Evolutionary conservation across 257 asterid species (phyloP).

Genomic region (Solanum medicagineum): DNA sequence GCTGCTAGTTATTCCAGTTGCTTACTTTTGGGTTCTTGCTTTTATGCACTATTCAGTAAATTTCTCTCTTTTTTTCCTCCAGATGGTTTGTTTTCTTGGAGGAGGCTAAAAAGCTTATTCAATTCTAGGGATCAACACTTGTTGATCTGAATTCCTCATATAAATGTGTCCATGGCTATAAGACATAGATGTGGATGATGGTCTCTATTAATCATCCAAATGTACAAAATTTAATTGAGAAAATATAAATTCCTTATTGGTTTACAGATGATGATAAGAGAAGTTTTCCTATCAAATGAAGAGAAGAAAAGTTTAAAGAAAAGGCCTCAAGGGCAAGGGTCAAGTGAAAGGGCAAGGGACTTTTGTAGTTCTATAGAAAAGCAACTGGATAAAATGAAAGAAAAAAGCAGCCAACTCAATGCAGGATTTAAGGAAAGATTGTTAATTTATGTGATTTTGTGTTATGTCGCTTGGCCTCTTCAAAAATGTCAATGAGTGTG

Average conservation of each 20-base stretch:
- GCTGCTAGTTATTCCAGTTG: not conserved
- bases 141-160: not conserved
- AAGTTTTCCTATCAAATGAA: not conserved
- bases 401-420: not conserved
- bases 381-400: not conserved
- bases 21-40: not conserved
- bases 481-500: too few relatives aligned
- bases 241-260: not conserved
- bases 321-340: not conserved
- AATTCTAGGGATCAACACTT: not conserved
- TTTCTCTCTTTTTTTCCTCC: too few relatives aligned
- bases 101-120: not conserved
- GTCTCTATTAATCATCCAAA: not conserved
- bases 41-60: not conserved
- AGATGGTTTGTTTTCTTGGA: not conserved
- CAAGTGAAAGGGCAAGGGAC: not conserved
- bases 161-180: not conserved
- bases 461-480: too few relatives aligned
- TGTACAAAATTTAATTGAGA: not conserved
- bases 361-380: not conserved
- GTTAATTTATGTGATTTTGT: not conserved
- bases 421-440: not conserved
- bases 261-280: not conserved
- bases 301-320: too few relatives aligned
- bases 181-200: not conserved